These are phyloP conservation scores for Hyaloscypha bicolor DNA, from an alignment of 495 filamentous ascomycete genomes.

Conservation along the genomic window DNA sequence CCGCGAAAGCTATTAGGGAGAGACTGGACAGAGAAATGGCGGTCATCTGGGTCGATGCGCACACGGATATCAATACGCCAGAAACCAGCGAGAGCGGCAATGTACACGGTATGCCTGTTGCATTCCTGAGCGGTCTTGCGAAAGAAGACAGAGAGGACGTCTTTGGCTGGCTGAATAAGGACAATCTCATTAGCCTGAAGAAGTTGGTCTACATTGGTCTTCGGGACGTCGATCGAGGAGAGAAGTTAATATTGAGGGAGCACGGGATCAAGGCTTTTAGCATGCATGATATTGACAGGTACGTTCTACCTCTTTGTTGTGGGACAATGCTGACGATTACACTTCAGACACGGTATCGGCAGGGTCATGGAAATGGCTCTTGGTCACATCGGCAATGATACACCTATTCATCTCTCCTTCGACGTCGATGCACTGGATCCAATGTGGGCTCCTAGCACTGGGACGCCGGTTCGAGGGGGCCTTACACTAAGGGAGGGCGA, in stretches of 20 bases:
- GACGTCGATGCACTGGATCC: conserved; percentile 97
- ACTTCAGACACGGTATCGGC: conserved; percentile 74
- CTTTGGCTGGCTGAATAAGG: conserved; percentile 84
- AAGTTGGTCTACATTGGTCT: conserved; percentile 98
- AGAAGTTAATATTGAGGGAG: conserved; percentile 88
- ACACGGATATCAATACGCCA: conserved; percentile 96
- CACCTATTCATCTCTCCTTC: conserved; percentile 95
- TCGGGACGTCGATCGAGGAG: conserved; percentile 85
- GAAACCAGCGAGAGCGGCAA: conserved; percentile 89
- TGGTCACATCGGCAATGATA: conserved; percentile 89
- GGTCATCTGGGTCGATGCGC: conserved; percentile 98
- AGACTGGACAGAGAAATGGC: conserved; percentile 79
- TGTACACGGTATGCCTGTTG: conserved; percentile 97
- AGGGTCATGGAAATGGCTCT: conserved; percentile 97
- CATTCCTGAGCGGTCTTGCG: conserved; percentile 85
- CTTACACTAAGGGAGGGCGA: conserved; percentile 95
- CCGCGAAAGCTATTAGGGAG: conserved; percentile 82
- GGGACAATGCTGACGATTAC: conserved; percentile 39
- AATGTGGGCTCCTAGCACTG: conserved; percentile 93
- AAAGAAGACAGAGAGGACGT: conserved; percentile 67
- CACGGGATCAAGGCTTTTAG: conserved; percentile 93
- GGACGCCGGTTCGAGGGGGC: conserved; percentile 93
- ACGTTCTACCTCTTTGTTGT: conserved; percentile 19
- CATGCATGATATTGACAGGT: conserved; percentile 97
- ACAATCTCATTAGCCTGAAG: conserved; percentile 58